These are phyloP conservation scores for Talaromyces wortmannii DNA, from an alignment of 495 filamentous ascomycete species.

Conservation along the genomic window DNA sequence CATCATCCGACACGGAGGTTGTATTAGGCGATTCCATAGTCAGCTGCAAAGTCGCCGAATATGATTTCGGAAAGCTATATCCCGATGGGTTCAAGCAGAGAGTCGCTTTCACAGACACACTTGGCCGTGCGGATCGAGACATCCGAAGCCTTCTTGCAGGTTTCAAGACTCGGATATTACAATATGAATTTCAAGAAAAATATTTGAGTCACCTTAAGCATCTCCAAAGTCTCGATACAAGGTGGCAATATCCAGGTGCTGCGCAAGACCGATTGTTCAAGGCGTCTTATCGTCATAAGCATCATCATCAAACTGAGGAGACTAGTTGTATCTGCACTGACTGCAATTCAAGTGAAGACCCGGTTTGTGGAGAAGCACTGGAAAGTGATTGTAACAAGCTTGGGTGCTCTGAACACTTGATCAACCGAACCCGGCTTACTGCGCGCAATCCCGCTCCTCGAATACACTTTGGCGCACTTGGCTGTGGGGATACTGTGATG, in stretches of 20 bases:
- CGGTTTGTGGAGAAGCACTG: constrained; percentile 4
- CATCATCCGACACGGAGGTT: constrained; percentile 4
- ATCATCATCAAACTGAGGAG: constrained; percentile 2
- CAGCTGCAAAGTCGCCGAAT: constrained; percentile 21
- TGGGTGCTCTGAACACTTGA: constrained; percentile 2
- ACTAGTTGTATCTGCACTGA: neutral
- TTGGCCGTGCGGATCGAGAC: constrained; percentile 14
- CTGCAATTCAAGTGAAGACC: constrained; percentile 2
- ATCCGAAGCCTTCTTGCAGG: constrained; percentile 15
- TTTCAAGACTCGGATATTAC: constrained; percentile 6
- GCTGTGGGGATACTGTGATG: constrained; percentile 20
- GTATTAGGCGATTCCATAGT: constrained; percentile 36
- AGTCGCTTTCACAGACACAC: constrained; percentile 10
- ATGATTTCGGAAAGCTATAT: constrained; percentile 21
- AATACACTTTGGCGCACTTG: constrained; percentile 13
- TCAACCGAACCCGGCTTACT: neutral
- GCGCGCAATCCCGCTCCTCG: neutral
- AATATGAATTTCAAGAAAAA: constrained; percentile 6
- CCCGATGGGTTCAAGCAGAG: constrained; percentile 13
- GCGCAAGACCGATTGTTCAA: constrained; percentile 18
- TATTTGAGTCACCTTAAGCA: neutral
- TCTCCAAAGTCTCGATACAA: neutral
- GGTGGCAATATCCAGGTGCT: constrained; percentile 11
- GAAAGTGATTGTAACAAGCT: constrained; percentile 2
- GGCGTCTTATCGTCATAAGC: constrained; percentile 21